A percentile compares a stretch with the other conserved stretches of the same genome.
These are phyloP conservation scores for Gynochthodes officinalis DNA, from an alignment of 257 asterid species.

Conservation along the genomic window DNA sequence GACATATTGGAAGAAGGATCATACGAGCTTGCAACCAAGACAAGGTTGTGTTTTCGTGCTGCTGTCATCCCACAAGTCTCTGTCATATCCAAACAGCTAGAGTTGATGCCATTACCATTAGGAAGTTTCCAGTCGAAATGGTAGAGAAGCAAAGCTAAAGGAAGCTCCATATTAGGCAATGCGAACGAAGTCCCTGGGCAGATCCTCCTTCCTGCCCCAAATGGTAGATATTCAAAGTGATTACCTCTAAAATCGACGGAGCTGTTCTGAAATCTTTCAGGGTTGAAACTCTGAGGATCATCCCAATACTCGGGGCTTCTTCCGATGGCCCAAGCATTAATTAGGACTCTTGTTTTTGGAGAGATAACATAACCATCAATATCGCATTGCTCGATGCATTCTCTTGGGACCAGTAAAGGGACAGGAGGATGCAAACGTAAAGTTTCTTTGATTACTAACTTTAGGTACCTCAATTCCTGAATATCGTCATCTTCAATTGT, in stretches of 20 bases:
- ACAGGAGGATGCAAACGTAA: slow-evolving; percentile 38
- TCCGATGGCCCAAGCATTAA: slow-evolving; percentile 33
- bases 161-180: slow-evolving; percentile 18
- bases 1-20: not conserved
- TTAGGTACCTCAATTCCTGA: slow-evolving; percentile 13
- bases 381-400: slow-evolving; percentile 23
- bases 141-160: slow-evolving; percentile 25
- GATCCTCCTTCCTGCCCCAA: slow-evolving; percentile 31
- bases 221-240: slow-evolving; percentile 26
- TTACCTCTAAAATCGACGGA: not conserved
- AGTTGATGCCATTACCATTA: not conserved
- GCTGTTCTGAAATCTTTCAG: not conserved
- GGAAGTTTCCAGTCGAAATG: slow-evolving; percentile 35
- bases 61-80: not conserved
- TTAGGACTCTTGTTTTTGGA: slow-evolving; percentile 17
- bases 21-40: not conserved
- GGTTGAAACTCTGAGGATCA: slow-evolving; percentile 20
- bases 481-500: slow-evolving; percentile 17
- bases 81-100: not conserved
- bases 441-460: slow-evolving; percentile 32
- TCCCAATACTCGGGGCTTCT: slow-evolving; percentile 30
- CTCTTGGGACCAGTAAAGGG: slow-evolving; percentile 28
- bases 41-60: not conserved
- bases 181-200: slow-evolving; percentile 33
- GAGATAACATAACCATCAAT: slow-evolving; percentile 30